Conservation (phyloP, 2,329 filamentous ascomycete species). For the Penicillium sp. region DNA sequence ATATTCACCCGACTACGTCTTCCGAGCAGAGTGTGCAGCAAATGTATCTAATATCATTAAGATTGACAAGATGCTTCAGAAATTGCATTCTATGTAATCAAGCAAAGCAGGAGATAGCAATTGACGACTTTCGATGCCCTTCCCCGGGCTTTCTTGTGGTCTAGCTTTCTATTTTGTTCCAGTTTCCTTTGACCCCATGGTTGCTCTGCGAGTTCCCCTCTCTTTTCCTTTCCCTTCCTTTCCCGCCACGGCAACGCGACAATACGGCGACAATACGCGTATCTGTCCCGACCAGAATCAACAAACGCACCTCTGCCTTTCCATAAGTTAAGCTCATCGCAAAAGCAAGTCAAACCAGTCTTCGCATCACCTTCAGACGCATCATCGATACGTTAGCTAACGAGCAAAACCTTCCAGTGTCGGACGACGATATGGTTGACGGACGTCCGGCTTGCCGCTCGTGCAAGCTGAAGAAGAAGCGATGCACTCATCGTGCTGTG, state of each 20-base stretch:
- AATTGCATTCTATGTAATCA: no score
- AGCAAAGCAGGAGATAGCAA: no score
- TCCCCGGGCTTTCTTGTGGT: no score
- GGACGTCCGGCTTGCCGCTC: slow-evolving; percentile 14
- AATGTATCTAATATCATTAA: not conserved
- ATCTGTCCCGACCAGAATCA: not conserved
- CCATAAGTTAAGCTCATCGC: not conserved
- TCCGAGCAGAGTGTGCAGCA: not conserved
- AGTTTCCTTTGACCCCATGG: not conserved
- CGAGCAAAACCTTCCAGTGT: not conserved
- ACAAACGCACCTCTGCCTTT: not conserved
- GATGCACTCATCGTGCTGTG: slow-evolving; percentile 23
- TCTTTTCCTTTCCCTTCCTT: not conserved
- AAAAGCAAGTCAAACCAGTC: not conserved
- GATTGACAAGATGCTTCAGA: no score
- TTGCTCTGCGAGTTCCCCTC: not conserved
- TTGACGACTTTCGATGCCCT: no score
- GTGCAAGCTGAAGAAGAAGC: slow-evolving; percentile 30
- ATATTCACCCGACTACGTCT: not conserved
- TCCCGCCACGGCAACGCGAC: not conserved
- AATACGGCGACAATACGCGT: not conserved
- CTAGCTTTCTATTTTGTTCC: not conserved
- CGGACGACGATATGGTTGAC: slow-evolving; percentile 1
- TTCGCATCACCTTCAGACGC: no score
- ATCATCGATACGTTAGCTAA: not conserved